These are phyloP conservation scores for Colletotrichum musicola DNA, from an alignment of 2,329 filamentous ascomycete genomes.

Conservation along the genomic window DNA sequence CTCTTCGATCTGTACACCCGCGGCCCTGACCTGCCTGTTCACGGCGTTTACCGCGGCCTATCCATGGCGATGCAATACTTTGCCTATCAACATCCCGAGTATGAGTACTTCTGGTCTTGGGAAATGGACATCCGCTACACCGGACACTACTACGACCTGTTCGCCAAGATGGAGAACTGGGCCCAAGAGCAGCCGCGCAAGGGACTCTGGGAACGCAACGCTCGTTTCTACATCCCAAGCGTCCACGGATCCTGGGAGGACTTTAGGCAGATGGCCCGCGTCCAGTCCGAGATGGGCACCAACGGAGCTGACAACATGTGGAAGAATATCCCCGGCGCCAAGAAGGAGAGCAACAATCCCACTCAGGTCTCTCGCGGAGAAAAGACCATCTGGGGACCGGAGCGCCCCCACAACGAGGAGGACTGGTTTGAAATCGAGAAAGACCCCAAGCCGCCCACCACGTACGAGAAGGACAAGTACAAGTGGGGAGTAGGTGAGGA, in stretches of 20 bases:
- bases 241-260: slow-evolving; percentile 85
- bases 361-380: slow-evolving; percentile 55
- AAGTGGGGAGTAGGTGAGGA: slow-evolving; percentile 91
- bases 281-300: slow-evolving; percentile 79
- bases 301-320: slow-evolving; percentile 76
- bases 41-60: slow-evolving; percentile 92
- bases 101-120: slow-evolving; percentile 95
- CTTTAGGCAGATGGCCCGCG: slow-evolving; percentile 81
- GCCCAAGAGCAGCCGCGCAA: slow-evolving; percentile 80
- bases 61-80: slow-evolving; percentile 98
- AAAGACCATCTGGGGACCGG: slow-evolving; percentile 86
- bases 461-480: slow-evolving; percentile 83
- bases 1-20: slow-evolving; percentile 81
- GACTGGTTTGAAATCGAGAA: slow-evolving; percentile 81
- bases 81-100: slow-evolving; percentile 87
- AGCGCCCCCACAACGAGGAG: slow-evolving; percentile 73
- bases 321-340: slow-evolving; percentile 62
- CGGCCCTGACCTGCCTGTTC: slow-evolving; percentile 79
- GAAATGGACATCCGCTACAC: slow-evolving; percentile 94
- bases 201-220: slow-evolving; percentile 84
- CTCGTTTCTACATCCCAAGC: slow-evolving; percentile 81
- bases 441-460: slow-evolving; percentile 79
- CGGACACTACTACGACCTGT: slow-evolving; percentile 84
- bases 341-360: slow-evolving; percentile 44
- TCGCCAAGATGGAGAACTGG: slow-evolving; percentile 78